phyloP scores from a whole-genome alignment of 192 early-diverging fungal genomes.

The Umbelopsis isabellina region DNA sequence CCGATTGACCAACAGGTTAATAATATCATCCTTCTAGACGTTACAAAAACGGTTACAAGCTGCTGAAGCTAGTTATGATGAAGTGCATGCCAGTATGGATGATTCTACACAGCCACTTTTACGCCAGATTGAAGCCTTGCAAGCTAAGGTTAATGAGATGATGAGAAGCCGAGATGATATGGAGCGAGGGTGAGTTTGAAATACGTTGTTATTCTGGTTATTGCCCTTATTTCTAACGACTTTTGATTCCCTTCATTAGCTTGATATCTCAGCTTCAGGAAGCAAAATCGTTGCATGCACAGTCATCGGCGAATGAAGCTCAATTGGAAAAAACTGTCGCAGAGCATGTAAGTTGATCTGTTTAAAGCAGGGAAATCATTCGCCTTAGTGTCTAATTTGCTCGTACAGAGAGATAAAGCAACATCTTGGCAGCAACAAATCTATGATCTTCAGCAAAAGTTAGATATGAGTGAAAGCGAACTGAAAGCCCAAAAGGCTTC shows the following conservation, averaged over 20 bases:
- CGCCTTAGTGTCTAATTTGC: background rate
- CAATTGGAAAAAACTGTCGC: constrained; percentile 31
- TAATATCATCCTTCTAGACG: constrained; percentile 12
- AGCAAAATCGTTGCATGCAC: constrained; percentile 32
- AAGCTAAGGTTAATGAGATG: constrained; percentile 44
- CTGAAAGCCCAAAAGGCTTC: constrained; percentile 22
- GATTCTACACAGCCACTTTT: constrained; percentile 49
- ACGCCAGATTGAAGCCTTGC: constrained; percentile 48
- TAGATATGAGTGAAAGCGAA: constrained; percentile 37
- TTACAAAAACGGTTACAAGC: constrained; percentile 47
- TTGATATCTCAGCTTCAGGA: constrained; percentile 24
- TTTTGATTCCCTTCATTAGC: background rate
- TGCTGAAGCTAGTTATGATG: constrained; percentile 44
- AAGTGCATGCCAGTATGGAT: constrained; percentile 41
- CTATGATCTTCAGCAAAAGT: constrained; percentile 32
- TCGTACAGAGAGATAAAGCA: constrained; percentile 33
- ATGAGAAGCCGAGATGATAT: constrained; percentile 49
- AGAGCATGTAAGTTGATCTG: constrained; percentile 26
- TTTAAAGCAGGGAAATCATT: background rate
- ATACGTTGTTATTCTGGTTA: background rate
- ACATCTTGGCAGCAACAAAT: constrained; percentile 32
- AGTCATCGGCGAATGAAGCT: constrained; percentile 37
- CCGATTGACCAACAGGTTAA: background rate
- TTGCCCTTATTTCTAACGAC: background rate
- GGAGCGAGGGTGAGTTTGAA: constrained; percentile 38